Conservation (phyloP, 331 rosid genomes). For the Erythrophleum ivorense region DNA sequence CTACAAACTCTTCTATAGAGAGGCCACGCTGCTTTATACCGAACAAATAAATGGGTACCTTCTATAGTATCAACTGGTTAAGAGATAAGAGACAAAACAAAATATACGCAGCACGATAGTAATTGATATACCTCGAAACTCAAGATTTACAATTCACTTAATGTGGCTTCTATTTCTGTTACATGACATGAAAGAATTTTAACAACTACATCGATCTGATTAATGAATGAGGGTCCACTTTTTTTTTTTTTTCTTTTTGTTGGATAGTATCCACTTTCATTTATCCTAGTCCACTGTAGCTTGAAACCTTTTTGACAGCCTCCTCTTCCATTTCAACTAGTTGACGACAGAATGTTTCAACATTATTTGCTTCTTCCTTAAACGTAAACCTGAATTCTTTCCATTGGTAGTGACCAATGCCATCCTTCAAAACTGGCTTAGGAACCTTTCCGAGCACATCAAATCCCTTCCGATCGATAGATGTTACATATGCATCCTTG, state of each 20-base stretch:
- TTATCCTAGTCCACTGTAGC: slow-evolving; percentile 66
- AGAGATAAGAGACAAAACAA: not conserved
- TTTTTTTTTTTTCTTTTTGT: not conserved
- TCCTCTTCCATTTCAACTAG: slow-evolving; percentile 89
- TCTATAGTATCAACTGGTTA: not conserved
- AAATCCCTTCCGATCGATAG: slow-evolving; percentile 82
- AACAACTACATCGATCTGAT: slow-evolving; percentile 2
- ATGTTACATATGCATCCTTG: slow-evolving; percentile 75
- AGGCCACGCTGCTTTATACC: not conserved
- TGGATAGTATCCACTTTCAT: not conserved
- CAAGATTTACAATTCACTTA: not conserved
- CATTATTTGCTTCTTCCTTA: slow-evolving; percentile 65
- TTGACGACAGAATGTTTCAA: slow-evolving; percentile 71
- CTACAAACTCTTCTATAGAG: not conserved
- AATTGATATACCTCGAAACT: not conserved
- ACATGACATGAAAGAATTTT: not conserved
- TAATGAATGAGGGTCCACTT: not conserved
- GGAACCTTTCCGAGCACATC: slow-evolving; percentile 69
- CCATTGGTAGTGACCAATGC: slow-evolving; percentile 64
- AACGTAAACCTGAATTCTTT: slow-evolving; percentile 70
- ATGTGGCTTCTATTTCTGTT: not conserved
- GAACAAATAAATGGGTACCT: not conserved
- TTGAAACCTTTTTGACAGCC: slow-evolving; percentile 63
- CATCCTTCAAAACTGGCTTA: slow-evolving; percentile 53
- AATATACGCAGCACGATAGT: not conserved